Percentiles rank a stretch among this genome's conserved stretches.
Conservation (phyloP, 2,329 filamentous ascomycete species). For the Ilyonectria destructans region DNA sequence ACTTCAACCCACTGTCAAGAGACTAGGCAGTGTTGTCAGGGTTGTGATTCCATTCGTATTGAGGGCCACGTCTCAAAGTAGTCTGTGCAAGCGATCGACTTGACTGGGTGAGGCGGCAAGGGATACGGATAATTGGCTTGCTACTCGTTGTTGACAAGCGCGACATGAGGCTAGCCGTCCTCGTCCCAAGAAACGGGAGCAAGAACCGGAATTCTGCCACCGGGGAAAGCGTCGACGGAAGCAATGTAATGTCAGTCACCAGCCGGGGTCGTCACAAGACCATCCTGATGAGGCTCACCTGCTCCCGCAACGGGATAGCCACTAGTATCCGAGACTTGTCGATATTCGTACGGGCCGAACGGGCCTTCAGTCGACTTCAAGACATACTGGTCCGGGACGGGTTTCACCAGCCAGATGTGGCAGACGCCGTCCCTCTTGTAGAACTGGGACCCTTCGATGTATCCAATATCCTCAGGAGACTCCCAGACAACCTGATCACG, state of each 20-base stretch:
- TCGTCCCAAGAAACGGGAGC: slow-evolving; percentile 68
- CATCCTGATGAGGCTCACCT: slow-evolving; percentile 69
- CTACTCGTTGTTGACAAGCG: slow-evolving; percentile 64
- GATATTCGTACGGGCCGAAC: slow-evolving; percentile 67
- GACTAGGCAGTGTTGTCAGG: slow-evolving; percentile 65
- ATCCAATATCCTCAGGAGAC: slow-evolving; percentile 35
- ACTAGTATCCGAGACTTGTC: slow-evolving; percentile 56
- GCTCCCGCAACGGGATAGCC: slow-evolving; percentile 54
- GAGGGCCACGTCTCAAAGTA: slow-evolving; percentile 57
- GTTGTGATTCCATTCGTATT: slow-evolving; percentile 77
- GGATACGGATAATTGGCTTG: slow-evolving; percentile 56
- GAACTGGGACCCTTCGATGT: slow-evolving; percentile 69
- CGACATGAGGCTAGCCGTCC: slow-evolving; percentile 66
- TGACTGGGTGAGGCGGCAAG: background rate
- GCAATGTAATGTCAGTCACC: slow-evolving; percentile 74
- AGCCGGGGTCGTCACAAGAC: slow-evolving; percentile 66
- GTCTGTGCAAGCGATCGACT: slow-evolving; percentile 53
- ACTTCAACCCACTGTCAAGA: slow-evolving; percentile 62
- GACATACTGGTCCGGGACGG: slow-evolving; percentile 63
- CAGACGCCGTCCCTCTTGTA: slow-evolving; percentile 72
- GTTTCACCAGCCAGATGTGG: slow-evolving; percentile 68
- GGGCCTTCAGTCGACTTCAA: slow-evolving; percentile 63
- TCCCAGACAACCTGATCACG: slow-evolving; percentile 63
- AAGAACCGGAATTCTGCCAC: slow-evolving; percentile 70
- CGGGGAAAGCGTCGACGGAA: slow-evolving; percentile 71